These are phyloP conservation scores for Xylaria sp. DNA, from an alignment of 2,329 filamentous ascomycete genomes.

Conservation along the genomic window DNA sequence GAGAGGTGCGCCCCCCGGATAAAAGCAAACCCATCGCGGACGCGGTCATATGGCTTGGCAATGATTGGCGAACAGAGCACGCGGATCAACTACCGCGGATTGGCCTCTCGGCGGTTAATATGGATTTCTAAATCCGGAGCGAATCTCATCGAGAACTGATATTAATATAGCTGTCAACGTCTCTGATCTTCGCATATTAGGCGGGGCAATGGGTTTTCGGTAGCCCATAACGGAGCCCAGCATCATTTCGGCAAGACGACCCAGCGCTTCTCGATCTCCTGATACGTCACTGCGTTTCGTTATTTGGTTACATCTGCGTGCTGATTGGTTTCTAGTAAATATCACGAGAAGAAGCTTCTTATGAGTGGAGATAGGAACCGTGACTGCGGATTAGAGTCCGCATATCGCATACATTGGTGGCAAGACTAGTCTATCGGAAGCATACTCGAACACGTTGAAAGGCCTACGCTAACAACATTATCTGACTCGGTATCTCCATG, in stretches of 20 bases:
- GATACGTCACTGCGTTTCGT: conserved; percentile 22
- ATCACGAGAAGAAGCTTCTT: conserved; percentile 10
- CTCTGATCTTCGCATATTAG: conserved; percentile 44
- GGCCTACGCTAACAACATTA: not conserved
- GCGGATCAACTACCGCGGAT: conserved; percentile 46
- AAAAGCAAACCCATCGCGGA: conserved; percentile 47
- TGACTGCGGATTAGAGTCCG: not conserved
- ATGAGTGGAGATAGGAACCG: not conserved
- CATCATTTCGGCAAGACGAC: conserved; percentile 33
- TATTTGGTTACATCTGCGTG: not conserved
- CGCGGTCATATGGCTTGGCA: conserved; percentile 38
- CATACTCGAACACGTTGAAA: not conserved
- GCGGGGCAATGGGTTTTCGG: conserved; percentile 42
- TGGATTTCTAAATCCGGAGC: conserved; percentile 42
- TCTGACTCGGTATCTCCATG: not conserved
- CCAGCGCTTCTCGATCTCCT: conserved; percentile 9
- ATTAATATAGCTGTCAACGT: conserved; percentile 43
- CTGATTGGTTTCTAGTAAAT: conserved; percentile 17
- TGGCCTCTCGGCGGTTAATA: conserved; percentile 47
- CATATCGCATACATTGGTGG: not conserved
- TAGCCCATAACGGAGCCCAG: conserved; percentile 34
- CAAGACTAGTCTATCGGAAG: conserved; percentile 6
- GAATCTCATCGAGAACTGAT: conserved; percentile 46
- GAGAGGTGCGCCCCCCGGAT: conserved; percentile 41
- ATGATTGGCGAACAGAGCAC: conserved; percentile 43